phyloP scores from a whole-genome alignment of 2,329 filamentous ascomycete species.

The Ceratocystis alfenasii region DNA sequence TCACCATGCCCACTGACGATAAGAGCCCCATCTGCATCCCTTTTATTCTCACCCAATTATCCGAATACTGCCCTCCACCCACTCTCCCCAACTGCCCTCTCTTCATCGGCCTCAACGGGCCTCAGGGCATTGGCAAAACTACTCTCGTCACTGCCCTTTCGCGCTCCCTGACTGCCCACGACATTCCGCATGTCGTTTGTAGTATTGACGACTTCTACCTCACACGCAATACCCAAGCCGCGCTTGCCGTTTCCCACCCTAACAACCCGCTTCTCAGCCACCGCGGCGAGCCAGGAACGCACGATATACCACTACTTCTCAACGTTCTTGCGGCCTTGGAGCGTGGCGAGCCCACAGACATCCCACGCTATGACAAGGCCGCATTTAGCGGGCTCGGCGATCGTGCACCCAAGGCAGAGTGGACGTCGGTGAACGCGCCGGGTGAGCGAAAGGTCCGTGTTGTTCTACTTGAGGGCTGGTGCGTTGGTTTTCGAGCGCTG shows the following conservation, averaged over 20 bases:
- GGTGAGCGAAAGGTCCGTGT: slow-evolving; percentile 44
- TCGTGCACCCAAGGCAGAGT: slow-evolving; percentile 49
- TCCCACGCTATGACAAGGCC: slow-evolving; percentile 79
- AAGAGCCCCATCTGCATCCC: slow-evolving; percentile 67
- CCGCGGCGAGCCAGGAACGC: slow-evolving; percentile 71
- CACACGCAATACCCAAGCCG: slow-evolving; percentile 53
- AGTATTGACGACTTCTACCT: slow-evolving; percentile 90
- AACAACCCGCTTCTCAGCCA: slow-evolving; percentile 67
- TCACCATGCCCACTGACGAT: slow-evolving; percentile 51
- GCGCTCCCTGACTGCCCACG: slow-evolving; percentile 42
- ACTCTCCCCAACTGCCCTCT: slow-evolving; percentile 47
- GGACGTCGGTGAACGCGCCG: slow-evolving; percentile 45
- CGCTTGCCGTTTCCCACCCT: slow-evolving; percentile 52
- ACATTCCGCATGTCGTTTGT: slow-evolving; percentile 52
- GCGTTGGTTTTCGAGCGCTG: slow-evolving; percentile 66
- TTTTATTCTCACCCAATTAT: slow-evolving; percentile 54
- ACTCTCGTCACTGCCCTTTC: slow-evolving; percentile 64
- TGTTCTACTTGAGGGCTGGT: slow-evolving; percentile 84
- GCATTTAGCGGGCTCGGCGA: slow-evolving; percentile 65
- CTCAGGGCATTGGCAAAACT: slow-evolving; percentile 88
- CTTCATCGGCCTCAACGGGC: slow-evolving; percentile 77
- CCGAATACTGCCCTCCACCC: slow-evolving; percentile 18
- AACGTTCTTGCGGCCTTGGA: slow-evolving; percentile 37
- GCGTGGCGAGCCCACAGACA: slow-evolving; percentile 45
- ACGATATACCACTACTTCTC: slow-evolving; percentile 53